Evolutionary conservation across 2,329 filamentous ascomycete genomes (phyloP).

Genomic region (Didymella glomerata): DNA sequence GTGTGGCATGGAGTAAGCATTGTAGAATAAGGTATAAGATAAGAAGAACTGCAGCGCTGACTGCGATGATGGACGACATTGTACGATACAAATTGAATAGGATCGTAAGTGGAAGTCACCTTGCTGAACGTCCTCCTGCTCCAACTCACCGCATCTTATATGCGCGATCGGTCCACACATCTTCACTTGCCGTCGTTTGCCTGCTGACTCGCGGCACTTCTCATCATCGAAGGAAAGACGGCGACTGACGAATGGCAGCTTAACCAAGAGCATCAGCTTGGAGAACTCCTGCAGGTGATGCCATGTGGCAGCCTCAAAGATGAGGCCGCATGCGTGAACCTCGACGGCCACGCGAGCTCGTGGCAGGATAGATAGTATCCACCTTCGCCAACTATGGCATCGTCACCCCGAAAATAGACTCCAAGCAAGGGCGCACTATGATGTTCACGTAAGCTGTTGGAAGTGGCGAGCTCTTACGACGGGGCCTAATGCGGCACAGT

Average conservation of each 20-base stretch:
- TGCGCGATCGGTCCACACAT: not conserved
- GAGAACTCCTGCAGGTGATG: not conserved
- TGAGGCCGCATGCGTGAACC: slow-evolving; percentile 14
- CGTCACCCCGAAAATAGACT: slow-evolving; percentile 1
- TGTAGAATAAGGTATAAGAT: slow-evolving; percentile 4
- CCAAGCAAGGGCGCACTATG: not conserved
- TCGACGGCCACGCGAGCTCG: slow-evolving; percentile 14
- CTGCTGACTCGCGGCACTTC: not conserved
- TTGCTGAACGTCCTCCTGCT: not conserved
- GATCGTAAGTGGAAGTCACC: not conserved
- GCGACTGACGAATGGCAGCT: slow-evolving; percentile 5
- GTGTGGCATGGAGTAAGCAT: slow-evolving; percentile 3
- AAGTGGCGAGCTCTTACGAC: not conserved
- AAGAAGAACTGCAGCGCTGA: not conserved
- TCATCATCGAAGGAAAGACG: slow-evolving; percentile 4
- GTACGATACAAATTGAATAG: not conserved
- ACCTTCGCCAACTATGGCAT: not conserved
- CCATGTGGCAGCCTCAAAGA: not conserved
- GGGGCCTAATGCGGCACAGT: slow-evolving; percentile 3
- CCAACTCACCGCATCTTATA: slow-evolving; percentile 7
- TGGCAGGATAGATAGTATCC: not conserved
- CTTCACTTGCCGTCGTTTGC: not conserved
- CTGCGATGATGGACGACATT: slow-evolving; percentile 5
- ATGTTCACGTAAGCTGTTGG: not conserved
- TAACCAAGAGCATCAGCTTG: slow-evolving; percentile 13